A percentile compares a stretch with the other conserved stretches of the same genome.
phyloP scores from a whole-genome alignment of 176 grass and related monocot species.

The Melocanna baccifera region DNA sequence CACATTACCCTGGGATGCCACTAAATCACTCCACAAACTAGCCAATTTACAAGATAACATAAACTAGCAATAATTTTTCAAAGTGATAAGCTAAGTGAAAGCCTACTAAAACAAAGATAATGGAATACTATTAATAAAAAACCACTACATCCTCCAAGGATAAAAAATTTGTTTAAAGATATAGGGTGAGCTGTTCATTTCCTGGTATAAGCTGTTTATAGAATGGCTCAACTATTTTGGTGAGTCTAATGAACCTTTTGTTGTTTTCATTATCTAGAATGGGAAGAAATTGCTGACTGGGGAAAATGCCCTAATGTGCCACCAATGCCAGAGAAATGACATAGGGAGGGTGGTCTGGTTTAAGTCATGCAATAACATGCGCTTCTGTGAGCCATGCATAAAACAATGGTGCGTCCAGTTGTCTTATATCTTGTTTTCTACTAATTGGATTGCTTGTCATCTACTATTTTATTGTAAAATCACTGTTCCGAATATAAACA shows the following conservation, averaged over 20 bases:
- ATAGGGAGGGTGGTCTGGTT: slow-evolving; percentile 54
- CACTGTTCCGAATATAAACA: too few relatives aligned
- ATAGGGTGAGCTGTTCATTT: slow-evolving; percentile 13
- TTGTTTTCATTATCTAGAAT: slow-evolving; percentile 26
- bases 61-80: too few relatives aligned
- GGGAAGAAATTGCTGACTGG: slow-evolving; percentile 33
- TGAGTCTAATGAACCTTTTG: background rate
- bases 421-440: background rate
- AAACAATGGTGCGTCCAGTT: slow-evolving; percentile 44
- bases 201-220: background rate
- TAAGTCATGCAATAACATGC: slow-evolving; percentile 43
- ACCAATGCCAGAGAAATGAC: slow-evolving; percentile 68
- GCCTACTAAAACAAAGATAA: too few relatives aligned
- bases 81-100: too few relatives aligned
- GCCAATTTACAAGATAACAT: too few relatives aligned
- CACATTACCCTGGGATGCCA: too few relatives aligned
- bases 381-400: slow-evolving; percentile 66
- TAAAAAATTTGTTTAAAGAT: background rate
- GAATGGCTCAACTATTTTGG: background rate
- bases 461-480: background rate
- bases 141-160: slow-evolving; percentile 9
- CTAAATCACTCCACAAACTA: too few relatives aligned
- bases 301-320: slow-evolving; percentile 47
- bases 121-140: too few relatives aligned
- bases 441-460: background rate